These are phyloP conservation scores for Pythium aquatile DNA, from an alignment of 352 stramenopile species.

Conservation along the genomic window DNA sequence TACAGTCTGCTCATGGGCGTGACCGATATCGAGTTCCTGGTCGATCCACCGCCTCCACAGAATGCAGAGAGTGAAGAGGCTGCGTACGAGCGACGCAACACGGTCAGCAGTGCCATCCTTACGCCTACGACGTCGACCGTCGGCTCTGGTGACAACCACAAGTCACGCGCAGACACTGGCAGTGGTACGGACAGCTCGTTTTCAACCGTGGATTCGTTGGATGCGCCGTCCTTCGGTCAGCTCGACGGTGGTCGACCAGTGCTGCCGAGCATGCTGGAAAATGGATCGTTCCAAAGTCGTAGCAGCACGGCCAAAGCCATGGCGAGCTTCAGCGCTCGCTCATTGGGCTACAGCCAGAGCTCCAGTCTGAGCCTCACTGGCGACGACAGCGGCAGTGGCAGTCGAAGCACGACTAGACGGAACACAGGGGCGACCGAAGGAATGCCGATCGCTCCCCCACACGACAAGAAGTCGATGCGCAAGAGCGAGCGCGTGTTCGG, in stretches of 20 bases:
- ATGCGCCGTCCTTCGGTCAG: constrained; percentile 5
- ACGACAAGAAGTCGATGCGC: constrained; percentile 49
- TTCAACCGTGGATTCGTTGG: constrained; percentile 3
- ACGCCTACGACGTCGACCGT: constrained; percentile 9
- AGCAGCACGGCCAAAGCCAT: constrained; percentile 16
- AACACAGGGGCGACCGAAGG: background rate
- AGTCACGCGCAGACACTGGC: constrained; percentile 18
- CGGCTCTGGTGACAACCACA: background rate
- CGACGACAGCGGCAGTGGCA: constrained; percentile 5
- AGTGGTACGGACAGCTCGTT: constrained; percentile 6
- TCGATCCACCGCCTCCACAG: constrained; percentile 41
- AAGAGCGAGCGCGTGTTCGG: constrained; percentile 80
- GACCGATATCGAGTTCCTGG: constrained; percentile 79
- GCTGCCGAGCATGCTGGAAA: background rate
- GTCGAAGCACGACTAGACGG: background rate
- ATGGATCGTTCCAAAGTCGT: background rate
- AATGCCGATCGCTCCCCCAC: constrained; percentile 2
- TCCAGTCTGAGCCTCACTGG: constrained; percentile 2
- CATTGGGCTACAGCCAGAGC: constrained; percentile 7
- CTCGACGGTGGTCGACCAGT: background rate
- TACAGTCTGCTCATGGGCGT: constrained; percentile 89
- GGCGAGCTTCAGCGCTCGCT: constrained; percentile 15
- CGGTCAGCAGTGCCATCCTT: constrained; percentile 30
- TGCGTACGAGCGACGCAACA: constrained; percentile 23
- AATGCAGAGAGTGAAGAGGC: background rate